Percentiles rank a stretch among this genome's conserved stretches.
phyloP scores from a whole-genome alignment of 345 rosid genomes.

The Lumnitzera littorea region DNA sequence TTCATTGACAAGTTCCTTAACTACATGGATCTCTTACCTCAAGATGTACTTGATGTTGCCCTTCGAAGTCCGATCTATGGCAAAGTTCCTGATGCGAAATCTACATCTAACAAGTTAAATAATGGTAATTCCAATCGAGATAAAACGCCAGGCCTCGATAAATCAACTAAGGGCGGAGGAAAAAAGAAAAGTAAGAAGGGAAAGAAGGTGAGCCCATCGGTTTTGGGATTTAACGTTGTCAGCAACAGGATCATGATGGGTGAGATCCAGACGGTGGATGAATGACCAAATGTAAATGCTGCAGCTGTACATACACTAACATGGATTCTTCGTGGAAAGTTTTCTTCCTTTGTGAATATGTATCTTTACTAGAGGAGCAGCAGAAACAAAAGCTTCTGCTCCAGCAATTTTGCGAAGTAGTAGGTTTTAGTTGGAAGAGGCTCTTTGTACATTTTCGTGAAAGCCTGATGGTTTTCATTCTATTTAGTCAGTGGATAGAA shows the following conservation, averaged over 20 bases:
- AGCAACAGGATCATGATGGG: slow-evolving; percentile 99
- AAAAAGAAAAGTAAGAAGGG: slow-evolving; percentile 84
- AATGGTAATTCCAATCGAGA: slow-evolving; percentile 22
- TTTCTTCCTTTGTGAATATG: too few relatives aligned
- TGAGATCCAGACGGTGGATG: slow-evolving; percentile 84
- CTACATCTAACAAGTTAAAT: slow-evolving; percentile 22
- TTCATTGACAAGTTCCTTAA: slow-evolving; percentile 91
- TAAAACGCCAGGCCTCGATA: slow-evolving; percentile 24
- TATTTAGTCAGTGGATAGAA: too few relatives aligned
- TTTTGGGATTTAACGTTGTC: slow-evolving; percentile 80
- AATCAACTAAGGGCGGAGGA: slow-evolving; percentile 54
- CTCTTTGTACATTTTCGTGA: too few relatives aligned
- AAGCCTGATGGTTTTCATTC: too few relatives aligned
- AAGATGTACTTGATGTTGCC: slow-evolving; percentile 85
- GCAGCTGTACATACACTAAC: too few relatives aligned
- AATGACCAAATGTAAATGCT: slow-evolving; percentile 13
- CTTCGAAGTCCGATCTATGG: slow-evolving; percentile 45
- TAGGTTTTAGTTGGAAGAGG: too few relatives aligned
- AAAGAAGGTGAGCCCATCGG: slow-evolving; percentile 76
- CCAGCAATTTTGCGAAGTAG: too few relatives aligned
- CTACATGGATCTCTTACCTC: slow-evolving; percentile 77
- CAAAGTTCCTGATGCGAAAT: slow-evolving; percentile 28
- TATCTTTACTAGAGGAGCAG: too few relatives aligned
- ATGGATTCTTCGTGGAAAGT: too few relatives aligned
- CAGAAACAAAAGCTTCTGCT: too few relatives aligned